phyloP scores from a whole-genome alignment of 2,329 filamentous ascomycete species.

The Phialocephala subalpina region DNA sequence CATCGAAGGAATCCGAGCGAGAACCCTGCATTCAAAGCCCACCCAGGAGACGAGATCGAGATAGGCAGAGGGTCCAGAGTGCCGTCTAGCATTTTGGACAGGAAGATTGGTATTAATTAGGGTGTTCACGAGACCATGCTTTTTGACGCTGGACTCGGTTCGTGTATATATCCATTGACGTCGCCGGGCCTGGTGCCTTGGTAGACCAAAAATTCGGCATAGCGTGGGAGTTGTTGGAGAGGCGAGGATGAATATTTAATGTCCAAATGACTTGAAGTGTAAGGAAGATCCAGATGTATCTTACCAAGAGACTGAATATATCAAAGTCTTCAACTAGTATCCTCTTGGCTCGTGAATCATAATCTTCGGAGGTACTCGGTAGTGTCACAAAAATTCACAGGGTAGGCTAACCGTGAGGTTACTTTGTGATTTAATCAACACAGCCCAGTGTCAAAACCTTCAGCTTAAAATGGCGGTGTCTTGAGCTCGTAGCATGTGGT shows the following conservation, averaged over 20 bases:
- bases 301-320: slow-evolving; percentile 20
- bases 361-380: background rate
- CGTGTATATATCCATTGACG: slow-evolving; percentile 34
- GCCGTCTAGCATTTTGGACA: slow-evolving; percentile 42
- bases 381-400: background rate
- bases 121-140: slow-evolving; percentile 17
- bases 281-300: slow-evolving; percentile 20
- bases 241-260: slow-evolving; percentile 25
- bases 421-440: background rate
- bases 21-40: slow-evolving; percentile 40
- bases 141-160: slow-evolving; percentile 18
- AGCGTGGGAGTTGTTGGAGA: slow-evolving; percentile 26
- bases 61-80: slow-evolving; percentile 39
- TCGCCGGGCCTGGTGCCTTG: slow-evolving; percentile 36
- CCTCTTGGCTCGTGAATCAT: background rate
- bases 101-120: slow-evolving; percentile 37
- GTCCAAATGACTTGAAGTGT: slow-evolving; percentile 19
- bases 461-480: background rate
- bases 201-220: slow-evolving; percentile 29
- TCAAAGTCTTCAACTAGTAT: slow-evolving; percentile 8
- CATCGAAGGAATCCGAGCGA: slow-evolving; percentile 41
- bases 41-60: slow-evolving; percentile 43
- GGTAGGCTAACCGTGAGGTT: no score
- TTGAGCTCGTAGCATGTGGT: background rate
- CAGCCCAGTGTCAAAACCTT: background rate